A percentile compares a stretch with the other conserved stretches of the same genome.
Evolutionary conservation across 495 filamentous ascomycete species (phyloP).

Genomic region (Aspergillus avenaceus): DNA sequence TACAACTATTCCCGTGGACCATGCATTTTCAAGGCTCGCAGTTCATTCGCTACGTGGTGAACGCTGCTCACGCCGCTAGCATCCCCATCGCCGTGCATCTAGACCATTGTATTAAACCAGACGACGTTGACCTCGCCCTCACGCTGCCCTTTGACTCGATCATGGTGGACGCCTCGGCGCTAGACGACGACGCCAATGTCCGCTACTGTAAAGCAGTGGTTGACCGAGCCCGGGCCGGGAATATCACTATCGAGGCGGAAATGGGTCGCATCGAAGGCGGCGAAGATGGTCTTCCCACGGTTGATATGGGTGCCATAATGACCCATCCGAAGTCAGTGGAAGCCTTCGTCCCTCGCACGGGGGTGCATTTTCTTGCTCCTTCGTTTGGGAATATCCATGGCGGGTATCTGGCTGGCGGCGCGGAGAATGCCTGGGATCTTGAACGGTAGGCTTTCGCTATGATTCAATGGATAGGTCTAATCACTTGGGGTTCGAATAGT

Average conservation of each 20-base stretch:
- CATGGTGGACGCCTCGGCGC: conserved; percentile 66
- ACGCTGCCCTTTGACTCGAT: conserved; percentile 60
- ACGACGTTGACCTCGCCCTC: conserved; percentile 53
- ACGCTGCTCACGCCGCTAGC: conserved; percentile 48
- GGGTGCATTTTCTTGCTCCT: conserved; percentile 68
- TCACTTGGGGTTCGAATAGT: neutral
- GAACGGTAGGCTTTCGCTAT: conserved; percentile 28
- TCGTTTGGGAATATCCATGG: conserved; percentile 76
- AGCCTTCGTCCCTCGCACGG: conserved; percentile 57
- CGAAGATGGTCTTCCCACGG: conserved; percentile 68
- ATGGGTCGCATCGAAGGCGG: conserved; percentile 43
- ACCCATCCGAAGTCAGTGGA: conserved; percentile 62
- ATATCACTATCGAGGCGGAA: conserved; percentile 67
- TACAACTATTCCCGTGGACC: conserved; percentile 74
- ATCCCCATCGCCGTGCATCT: conserved; percentile 63
- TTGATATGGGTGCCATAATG: conserved; percentile 59
- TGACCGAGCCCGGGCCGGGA: conserved; percentile 55
- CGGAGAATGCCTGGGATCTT: conserved; percentile 59
- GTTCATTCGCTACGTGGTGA: conserved; percentile 47
- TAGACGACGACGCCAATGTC: conserved; percentile 69
- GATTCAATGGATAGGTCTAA: neutral
- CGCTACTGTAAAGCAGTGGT: conserved; percentile 57
- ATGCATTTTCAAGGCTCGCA: conserved; percentile 54
- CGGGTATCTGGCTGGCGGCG: conserved; percentile 49
- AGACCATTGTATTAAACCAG: conserved; percentile 59